Evolutionary conservation across 495 filamentous ascomycete species (phyloP), one percentile per base, ranked within the genome.

Genomic region (Hypoxylon lenormandii): DNA sequence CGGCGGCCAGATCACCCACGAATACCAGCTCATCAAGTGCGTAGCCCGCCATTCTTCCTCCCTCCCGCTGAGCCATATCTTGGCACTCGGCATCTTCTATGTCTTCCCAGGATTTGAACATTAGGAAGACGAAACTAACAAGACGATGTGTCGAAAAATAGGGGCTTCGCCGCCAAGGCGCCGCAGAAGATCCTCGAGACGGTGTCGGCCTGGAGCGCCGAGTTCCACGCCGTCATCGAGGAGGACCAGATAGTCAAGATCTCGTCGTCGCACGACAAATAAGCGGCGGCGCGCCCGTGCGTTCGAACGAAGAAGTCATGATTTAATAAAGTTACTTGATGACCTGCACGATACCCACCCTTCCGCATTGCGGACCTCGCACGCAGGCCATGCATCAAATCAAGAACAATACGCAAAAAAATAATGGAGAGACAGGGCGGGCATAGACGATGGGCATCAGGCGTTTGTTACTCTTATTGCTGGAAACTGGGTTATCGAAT

Each of bases 131-230:
- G 13, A 36, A 21, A 50, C 69, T 61, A 38, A 64, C 47, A 23
- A 42, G 18, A n/a, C 21, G 13, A 47, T n/a, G n/a, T n/a, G n/a
- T 54, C 30, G 33, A 10, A 18, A 42, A 42, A 42, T 59, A 93
- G 90, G 79, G 92, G 89, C 16, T 96, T 94, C 74, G 87, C 92
- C 42, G 90, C 88, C 43, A 88, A 90, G 64, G 86, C 88, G 47
- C 86, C 91, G 1, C 84, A 83, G 22, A 86, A 87, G 64, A 83
- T 87, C n/a, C 77, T 96, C 37, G 83, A 91, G 60, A 85, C 83
- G 5, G 84, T 96, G n/a, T 84, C 89, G 50, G 84, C 86, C 0
- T 81, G 85, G 79, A 89, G 90, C 21, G 76, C 83, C 26, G 74
- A 88, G 53, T 90, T 90, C 76, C 80, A 86, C 42, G 87, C 90